A percentile compares a stretch with the other conserved stretches of the same genome.
Conservation (phyloP, 768 basidiomycete species). For the Phylloporus sp. region DNA sequence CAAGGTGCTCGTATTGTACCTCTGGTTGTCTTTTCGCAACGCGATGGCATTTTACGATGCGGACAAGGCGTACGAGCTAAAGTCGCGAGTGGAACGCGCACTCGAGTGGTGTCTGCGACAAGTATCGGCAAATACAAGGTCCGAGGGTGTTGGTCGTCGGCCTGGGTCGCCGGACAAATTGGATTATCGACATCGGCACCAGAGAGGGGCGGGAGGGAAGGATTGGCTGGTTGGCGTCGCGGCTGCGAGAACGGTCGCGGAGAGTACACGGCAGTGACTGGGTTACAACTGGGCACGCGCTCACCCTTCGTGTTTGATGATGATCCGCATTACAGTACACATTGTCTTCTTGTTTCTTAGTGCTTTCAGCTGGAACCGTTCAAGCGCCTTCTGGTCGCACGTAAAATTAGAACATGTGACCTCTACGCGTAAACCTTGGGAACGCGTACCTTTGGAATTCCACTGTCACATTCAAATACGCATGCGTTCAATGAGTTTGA, state of each 20-base stretch:
- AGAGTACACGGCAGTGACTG: constrained; percentile 4
- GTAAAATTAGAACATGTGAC: constrained; percentile 18
- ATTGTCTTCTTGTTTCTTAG: not conserved
- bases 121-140: constrained; percentile 27
- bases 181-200: constrained; percentile 22
- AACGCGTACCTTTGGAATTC: not conserved
- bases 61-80: constrained; percentile 47
- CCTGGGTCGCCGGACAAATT: constrained; percentile 4
- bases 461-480: not conserved
- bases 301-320: not conserved
- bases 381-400: not conserved
- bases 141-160: not conserved
- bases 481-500: not conserved
- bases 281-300: not conserved
- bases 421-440: not conserved
- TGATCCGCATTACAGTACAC: not conserved
- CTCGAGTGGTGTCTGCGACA: constrained; percentile 60
- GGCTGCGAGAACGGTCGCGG: constrained; percentile 19
- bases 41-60: constrained; percentile 64
- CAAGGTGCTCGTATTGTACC: constrained; percentile 69
- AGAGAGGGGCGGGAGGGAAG: constrained; percentile 6
- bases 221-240: constrained; percentile 17
- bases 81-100: constrained; percentile 58
- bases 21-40: constrained; percentile 79
- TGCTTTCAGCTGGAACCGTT: not conserved